A percentile compares a stretch with the other conserved stretches of the same genome.
Conservation (phyloP, 2,329 filamentous ascomycete species). For the Neonectria coccinea region DNA sequence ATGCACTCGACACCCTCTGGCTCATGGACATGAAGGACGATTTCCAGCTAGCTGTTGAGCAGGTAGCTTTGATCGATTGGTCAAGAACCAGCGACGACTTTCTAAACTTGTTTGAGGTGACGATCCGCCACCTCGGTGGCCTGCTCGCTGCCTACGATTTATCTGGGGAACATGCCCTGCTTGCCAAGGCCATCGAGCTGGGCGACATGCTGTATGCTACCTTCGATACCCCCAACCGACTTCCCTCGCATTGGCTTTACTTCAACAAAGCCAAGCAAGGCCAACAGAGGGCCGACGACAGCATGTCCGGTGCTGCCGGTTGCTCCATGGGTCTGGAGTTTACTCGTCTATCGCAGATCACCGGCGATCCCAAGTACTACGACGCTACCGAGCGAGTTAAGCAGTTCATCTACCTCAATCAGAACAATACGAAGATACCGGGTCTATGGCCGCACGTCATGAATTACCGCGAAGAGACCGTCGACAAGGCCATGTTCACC, state of each 20-base stretch:
- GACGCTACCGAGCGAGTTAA: constrained; percentile 82
- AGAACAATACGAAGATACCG: constrained; percentile 74
- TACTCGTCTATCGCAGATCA: constrained; percentile 79
- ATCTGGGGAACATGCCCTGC: constrained; percentile 58
- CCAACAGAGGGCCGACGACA: constrained; percentile 49
- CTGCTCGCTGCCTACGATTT: constrained; percentile 65
- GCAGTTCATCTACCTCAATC: constrained; percentile 71
- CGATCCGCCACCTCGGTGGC: constrained; percentile 66
- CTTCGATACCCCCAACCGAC: constrained; percentile 66
- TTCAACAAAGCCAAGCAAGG: constrained; percentile 57
- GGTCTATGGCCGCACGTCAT: constrained; percentile 78
- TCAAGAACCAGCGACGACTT: constrained; percentile 56
- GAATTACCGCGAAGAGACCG: constrained; percentile 68
- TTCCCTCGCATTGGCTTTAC: constrained; percentile 61
- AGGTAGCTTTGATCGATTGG: constrained; percentile 67
- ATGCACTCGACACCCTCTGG: constrained; percentile 69
- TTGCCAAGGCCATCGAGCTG: constrained; percentile 64
- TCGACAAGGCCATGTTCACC: constrained; percentile 54
- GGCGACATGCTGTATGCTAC: constrained; percentile 65
- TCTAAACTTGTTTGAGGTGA: constrained; percentile 73
- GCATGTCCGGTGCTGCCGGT: constrained; percentile 58
- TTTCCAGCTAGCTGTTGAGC: constrained; percentile 62
- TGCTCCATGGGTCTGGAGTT: constrained; percentile 81
- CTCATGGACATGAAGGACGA: constrained; percentile 70
- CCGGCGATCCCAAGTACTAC: constrained; percentile 78